Conservation (phyloP, 345 rosid species). For the Zanthoxylum bungeanum region DNA sequence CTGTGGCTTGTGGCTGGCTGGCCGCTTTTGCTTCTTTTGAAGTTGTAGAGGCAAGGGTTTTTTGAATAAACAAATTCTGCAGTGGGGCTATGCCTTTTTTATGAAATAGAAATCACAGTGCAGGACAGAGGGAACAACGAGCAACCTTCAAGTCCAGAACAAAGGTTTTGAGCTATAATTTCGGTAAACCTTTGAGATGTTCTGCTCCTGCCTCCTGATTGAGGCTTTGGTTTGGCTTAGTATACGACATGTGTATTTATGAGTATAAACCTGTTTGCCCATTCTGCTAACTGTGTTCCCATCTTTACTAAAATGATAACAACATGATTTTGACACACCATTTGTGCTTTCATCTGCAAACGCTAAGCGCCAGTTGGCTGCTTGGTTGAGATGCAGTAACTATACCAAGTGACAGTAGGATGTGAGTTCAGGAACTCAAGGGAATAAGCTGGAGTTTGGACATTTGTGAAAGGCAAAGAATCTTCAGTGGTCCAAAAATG, state of each 20-base stretch:
- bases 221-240: not conserved
- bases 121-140: too few species aligned
- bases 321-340: not conserved
- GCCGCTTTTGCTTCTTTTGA: not conserved
- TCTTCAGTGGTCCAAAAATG: not conserved
- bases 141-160: not conserved
- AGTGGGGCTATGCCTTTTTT: not conserved
- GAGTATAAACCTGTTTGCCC: not conserved
- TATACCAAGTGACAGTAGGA: too few species aligned
- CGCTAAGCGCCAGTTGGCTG: not conserved
- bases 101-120: not conserved
- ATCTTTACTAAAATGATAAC: not conserved
- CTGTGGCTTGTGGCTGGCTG: not conserved
- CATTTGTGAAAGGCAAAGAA: not conserved
- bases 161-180: not conserved
- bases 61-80: not conserved
- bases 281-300: too few species aligned
- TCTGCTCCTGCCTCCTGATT: not conserved
- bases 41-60: not conserved
- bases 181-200: not conserved
- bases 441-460: not conserved
- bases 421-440: not conserved
- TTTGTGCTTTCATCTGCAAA: not conserved
- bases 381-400: not conserved
- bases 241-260: not conserved